Evolutionary conservation across 2,329 filamentous ascomycete genomes (phyloP).

Genomic region (Pseudophaeomoniella oleicola): DNA sequence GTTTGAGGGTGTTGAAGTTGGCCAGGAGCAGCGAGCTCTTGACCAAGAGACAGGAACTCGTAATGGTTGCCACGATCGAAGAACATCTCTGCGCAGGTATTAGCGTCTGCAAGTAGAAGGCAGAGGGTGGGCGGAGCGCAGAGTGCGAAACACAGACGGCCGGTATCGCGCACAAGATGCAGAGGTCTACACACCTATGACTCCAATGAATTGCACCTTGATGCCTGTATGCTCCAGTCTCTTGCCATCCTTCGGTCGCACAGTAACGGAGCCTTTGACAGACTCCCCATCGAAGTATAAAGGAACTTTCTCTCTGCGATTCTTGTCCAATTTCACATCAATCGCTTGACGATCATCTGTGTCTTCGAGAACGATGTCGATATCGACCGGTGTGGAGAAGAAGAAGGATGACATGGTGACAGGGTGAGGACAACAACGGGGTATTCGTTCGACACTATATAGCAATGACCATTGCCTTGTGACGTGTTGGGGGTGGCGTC

Average conservation of each 20-base stretch:
- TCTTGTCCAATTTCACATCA: slow-evolving; percentile 97
- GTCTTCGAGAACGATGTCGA: slow-evolving; percentile 95
- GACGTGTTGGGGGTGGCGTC: too few relatives aligned
- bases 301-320: slow-evolving; percentile 87
- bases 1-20: slow-evolving; percentile 98
- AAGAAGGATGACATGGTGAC: slow-evolving; percentile 85
- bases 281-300: slow-evolving; percentile 97
- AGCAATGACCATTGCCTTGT: too few relatives aligned
- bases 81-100: slow-evolving; percentile 72
- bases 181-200: slow-evolving; percentile 65
- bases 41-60: slow-evolving; percentile 93
- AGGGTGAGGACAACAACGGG: too few relatives aligned
- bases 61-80: slow-evolving; percentile 98
- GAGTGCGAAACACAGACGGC: neutral
- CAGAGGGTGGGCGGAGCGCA: slow-evolving; percentile 4
- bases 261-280: slow-evolving; percentile 88
- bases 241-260: slow-evolving; percentile 95
- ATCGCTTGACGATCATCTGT: slow-evolving; percentile 88
- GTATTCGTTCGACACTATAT: too few relatives aligned
- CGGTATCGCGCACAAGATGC: slow-evolving; percentile 1
- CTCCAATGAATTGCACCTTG: slow-evolving; percentile 98
- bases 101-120: slow-evolving; percentile 3
- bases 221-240: slow-evolving; percentile 95
- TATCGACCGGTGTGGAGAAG: slow-evolving; percentile 96
- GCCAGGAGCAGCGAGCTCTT: slow-evolving; percentile 90